Evolutionary conservation across 768 basidiomycete species (phyloP).

Genomic region (Termitomyces sp.): DNA sequence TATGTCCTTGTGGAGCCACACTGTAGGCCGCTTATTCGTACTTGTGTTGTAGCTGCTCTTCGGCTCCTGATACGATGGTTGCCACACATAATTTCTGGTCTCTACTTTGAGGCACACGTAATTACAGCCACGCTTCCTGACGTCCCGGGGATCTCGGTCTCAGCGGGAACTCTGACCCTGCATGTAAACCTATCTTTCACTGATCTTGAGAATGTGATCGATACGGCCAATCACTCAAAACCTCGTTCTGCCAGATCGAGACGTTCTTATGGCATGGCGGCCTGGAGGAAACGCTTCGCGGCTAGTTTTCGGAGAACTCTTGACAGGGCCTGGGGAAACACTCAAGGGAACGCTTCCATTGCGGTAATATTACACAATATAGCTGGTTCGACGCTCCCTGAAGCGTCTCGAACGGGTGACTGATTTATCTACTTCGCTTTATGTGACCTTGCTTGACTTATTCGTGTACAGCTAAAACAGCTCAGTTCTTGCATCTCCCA

Average conservation of each 20-base stretch:
- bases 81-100: constrained; percentile 60
- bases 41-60: constrained; percentile 46
- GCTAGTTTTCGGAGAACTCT: constrained; percentile 60
- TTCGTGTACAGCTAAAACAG: constrained; percentile 14
- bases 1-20: constrained; percentile 50
- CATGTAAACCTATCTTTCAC: constrained; percentile 52
- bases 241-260: constrained; percentile 18
- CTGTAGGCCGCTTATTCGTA: constrained; percentile 56
- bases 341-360: constrained; percentile 51
- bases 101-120: constrained; percentile 63
- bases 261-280: constrained; percentile 43
- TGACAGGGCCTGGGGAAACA: constrained; percentile 63
- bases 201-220: constrained; percentile 36
- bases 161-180: constrained; percentile 43
- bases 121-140: constrained; percentile 47
- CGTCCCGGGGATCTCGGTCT: constrained; percentile 46
- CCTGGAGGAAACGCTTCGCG: constrained; percentile 59
- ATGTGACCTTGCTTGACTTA: not conserved
- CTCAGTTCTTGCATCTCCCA: constrained; percentile 42
- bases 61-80: constrained; percentile 58
- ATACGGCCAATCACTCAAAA: constrained; percentile 15
- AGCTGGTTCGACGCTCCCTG: constrained; percentile 29
- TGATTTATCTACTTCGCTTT: constrained; percentile 2
- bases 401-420: constrained; percentile 24
- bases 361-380: constrained; percentile 44